Evolutionary conservation across 148 eudicot genomes (phyloP).

Genomic region (Bassia scoparia): DNA sequence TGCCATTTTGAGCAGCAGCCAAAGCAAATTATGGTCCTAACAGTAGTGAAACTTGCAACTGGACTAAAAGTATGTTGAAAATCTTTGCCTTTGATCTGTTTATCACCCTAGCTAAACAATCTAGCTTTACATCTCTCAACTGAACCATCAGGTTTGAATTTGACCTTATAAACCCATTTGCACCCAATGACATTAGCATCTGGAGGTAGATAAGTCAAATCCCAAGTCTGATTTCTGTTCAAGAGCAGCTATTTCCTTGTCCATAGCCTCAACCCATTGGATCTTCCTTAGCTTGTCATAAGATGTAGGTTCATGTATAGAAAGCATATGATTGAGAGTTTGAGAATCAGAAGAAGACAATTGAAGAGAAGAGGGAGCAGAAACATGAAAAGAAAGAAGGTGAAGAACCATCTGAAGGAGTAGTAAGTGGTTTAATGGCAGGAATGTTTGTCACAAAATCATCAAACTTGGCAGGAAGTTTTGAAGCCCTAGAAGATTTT

Average conservation of each 20-base stretch:
- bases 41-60: neutral
- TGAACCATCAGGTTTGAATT: no score
- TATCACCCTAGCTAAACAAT: no score
- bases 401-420: no score
- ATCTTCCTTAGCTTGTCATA: neutral
- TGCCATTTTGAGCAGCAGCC: neutral
- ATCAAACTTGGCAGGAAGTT: no score
- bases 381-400: no score
- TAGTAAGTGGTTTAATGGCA: no score
- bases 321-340: neutral
- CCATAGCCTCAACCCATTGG: neutral
- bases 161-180: neutral
- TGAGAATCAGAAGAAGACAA: no score
- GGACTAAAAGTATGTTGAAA: neutral
- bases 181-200: neutral
- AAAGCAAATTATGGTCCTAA: neutral
- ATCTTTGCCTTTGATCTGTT: no score
- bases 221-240: neutral
- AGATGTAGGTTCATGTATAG: neutral
- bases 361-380: neutral
- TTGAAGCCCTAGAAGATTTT: no score
- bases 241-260: neutral
- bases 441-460: no score
- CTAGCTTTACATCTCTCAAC: no score
- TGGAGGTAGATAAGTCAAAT: neutral